These are phyloP conservation scores for Dactylella cylindrospora DNA, from an alignment of 2,329 filamentous ascomycete species.

Conservation along the genomic window DNA sequence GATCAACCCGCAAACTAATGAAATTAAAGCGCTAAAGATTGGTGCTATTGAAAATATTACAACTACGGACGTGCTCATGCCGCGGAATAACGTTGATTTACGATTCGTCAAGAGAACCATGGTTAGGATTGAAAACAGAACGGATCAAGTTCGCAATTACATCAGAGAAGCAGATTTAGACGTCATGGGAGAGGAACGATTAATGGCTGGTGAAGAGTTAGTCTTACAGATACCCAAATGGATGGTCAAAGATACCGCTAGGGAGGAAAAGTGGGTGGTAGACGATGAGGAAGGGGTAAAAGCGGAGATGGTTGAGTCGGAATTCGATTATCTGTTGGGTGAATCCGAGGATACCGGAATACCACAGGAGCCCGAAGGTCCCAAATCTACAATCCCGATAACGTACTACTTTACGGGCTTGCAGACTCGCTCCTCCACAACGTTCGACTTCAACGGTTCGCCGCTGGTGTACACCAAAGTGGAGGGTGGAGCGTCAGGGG, in stretches of 20 bases:
- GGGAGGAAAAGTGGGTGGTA: conserved; percentile 5
- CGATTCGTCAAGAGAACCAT: conserved; percentile 36
- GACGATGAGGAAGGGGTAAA: background rate
- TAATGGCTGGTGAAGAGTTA: conserved; percentile 18
- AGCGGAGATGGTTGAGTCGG: background rate
- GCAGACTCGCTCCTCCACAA: conserved; percentile 30
- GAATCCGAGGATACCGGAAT: background rate
- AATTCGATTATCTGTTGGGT: no score
- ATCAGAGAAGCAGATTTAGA: conserved; percentile 17
- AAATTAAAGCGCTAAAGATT: conserved; percentile 37
- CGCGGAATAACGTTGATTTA: conserved; percentile 45
- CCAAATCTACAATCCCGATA: conserved; percentile 5
- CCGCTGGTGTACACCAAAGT: conserved; percentile 37
- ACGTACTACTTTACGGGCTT: conserved; percentile 34
- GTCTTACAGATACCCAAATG: conserved; percentile 17
- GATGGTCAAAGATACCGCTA: conserved; percentile 18
- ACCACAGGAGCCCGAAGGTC: background rate
- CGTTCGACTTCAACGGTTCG: conserved; percentile 36
- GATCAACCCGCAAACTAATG: conserved; percentile 44
- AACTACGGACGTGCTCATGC: conserved; percentile 46
- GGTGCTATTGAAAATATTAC: conserved; percentile 44
- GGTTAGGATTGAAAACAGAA: conserved; percentile 18
- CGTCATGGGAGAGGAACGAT: conserved; percentile 29
- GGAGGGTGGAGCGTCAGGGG: conserved; percentile 31
- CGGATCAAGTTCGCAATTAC: conserved; percentile 12